Evolutionary conservation across 2,329 filamentous ascomycete species (phyloP), one percentile per base, ranked within the genome.

Genomic region (Phoma sp.): DNA sequence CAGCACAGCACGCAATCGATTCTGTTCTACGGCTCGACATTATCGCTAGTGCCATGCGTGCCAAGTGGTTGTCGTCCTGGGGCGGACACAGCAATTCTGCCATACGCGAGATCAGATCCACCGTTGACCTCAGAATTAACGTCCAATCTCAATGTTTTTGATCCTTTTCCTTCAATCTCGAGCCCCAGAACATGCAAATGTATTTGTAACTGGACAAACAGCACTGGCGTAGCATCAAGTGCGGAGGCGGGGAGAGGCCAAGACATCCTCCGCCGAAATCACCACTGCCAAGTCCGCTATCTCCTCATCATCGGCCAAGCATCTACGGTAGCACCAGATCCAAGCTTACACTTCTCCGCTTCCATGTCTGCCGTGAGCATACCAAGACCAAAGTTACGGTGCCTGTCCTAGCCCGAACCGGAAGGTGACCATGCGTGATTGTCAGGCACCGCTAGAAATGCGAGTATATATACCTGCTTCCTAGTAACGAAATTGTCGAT

Each of bases 201-300:
- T 3, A 3, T 9, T 3, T 29, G 9, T 9, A 4, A 29, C 18
- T 2, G 2, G 18, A 18, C 18, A 18, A 9, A 29, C 27, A 29
- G 27, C 27, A 29, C 9, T 9, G 27, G 37, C 42, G 38, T 37
- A 47, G 25, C 13, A 11, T 23, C 23, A 42, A 41, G 27, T 3
- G 35, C 27, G 30, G 37, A 32, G 32, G 47, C 27, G 47, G 47
- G 52, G 42, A 42, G 46, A 42, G 46, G 52, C 47, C 52, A 50
- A 55, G 47, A 43, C 18, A 10, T 14, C 37, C 42, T 55, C 47
- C 47, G 37, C 47, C 32, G 24, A 23, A 49, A 47, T 42, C 52
- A 56, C 53, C 47, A 40, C 50, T 45, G 60, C 60, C 60, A 65
- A 65, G 47, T 30, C 39, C 35, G 55, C 55, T 57, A 58, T 55